Evolutionary conservation across 257 asterid species (phyloP).

Genomic region (Scutellaria barbata): DNA sequence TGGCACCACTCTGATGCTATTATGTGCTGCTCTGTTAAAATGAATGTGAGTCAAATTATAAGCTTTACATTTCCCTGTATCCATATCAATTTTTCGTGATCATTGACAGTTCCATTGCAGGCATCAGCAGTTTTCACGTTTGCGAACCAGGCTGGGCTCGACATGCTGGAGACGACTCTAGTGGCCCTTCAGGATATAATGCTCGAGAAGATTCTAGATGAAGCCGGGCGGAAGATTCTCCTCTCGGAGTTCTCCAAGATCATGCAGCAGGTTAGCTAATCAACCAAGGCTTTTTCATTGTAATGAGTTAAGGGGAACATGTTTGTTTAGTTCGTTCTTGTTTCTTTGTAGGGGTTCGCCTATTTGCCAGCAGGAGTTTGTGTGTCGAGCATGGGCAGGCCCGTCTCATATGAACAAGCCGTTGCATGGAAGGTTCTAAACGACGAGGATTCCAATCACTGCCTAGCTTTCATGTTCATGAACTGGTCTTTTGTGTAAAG

Average conservation of each 20-base stretch:
- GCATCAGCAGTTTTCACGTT: constrained; percentile 85
- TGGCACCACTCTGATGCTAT: constrained; percentile 92
- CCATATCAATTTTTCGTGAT: background rate
- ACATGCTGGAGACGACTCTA: constrained; percentile 95
- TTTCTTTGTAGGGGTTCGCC: constrained; percentile 67
- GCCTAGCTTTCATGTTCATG: constrained; percentile 91
- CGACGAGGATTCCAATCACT: constrained; percentile 77
- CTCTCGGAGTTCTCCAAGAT: constrained; percentile 83
- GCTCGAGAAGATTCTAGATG: constrained; percentile 88
- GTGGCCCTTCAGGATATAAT: constrained; percentile 90
- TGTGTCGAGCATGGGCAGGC: constrained; percentile 94
- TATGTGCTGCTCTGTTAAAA: constrained; percentile 91
- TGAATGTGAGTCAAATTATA: constrained; percentile 53
- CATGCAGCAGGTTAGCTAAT: constrained; percentile 77
- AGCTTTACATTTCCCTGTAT: background rate
- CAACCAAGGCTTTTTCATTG: too few relatives aligned
- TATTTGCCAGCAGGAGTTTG: constrained; percentile 81
- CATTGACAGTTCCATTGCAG: constrained; percentile 42
- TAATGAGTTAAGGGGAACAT: background rate
- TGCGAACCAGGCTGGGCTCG: constrained; percentile 95
- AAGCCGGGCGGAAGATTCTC: constrained; percentile 78
- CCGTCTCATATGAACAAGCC: constrained; percentile 82
- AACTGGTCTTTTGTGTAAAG: constrained; percentile 85
- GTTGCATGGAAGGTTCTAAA: constrained; percentile 87
- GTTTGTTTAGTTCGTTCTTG: background rate